These are phyloP conservation scores for Arachnomyces sp. DNA, from an alignment of 2,329 filamentous ascomycete genomes.

Conservation along the genomic window DNA sequence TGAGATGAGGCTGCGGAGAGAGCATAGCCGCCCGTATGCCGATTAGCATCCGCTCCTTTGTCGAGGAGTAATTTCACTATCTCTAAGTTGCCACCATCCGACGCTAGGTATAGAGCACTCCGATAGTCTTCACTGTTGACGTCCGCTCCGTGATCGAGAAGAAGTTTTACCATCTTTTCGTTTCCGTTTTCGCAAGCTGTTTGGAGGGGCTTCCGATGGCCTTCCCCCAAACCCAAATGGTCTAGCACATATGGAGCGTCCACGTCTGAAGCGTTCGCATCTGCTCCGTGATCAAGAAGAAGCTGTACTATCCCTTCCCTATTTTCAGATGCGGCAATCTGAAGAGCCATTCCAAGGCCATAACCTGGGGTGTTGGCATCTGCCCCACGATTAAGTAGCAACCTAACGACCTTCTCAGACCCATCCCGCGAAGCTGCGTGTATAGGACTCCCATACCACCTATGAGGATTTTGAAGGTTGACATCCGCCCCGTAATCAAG, in stretches of 20 bases:
- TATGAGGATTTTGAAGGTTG: neutral
- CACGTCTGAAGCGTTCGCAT: neutral
- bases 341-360: neutral
- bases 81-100: neutral
- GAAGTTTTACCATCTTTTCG: slow-evolving; percentile 7
- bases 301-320: neutral
- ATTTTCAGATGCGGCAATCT: neutral
- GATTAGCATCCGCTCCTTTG: neutral
- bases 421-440: neutral
- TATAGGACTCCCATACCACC: neutral
- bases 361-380: neutral
- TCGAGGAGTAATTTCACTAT: slow-evolving; percentile 2
- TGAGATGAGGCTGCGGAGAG: neutral
- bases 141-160: slow-evolving; percentile 7
- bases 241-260: slow-evolving; percentile 1
- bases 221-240: slow-evolving; percentile 9
- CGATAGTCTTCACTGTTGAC: neutral
- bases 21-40: neutral
- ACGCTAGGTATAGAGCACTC: neutral
- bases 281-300: neutral
- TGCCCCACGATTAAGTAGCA: neutral
- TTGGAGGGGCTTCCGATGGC: slow-evolving; percentile 6
- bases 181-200: slow-evolving; percentile 5
- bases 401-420: neutral
- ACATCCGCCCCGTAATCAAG: slow-evolving; percentile 6